phyloP scores from a whole-genome alignment of 1,284 basidiomycete genomes.

The Irpex sp. region DNA sequence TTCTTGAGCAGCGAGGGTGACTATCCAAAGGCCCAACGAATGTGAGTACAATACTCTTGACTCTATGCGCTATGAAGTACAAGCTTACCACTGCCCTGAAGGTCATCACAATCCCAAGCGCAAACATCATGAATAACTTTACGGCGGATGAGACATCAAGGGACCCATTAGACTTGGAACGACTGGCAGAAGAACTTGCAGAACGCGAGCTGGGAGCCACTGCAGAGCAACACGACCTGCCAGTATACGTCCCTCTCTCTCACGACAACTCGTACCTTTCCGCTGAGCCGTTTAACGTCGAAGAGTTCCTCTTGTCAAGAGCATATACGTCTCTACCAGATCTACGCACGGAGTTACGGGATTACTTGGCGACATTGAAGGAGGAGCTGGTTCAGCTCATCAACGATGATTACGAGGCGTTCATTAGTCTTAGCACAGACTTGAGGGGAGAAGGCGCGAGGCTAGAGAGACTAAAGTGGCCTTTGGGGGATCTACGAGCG shows the following conservation, averaged over 20 bases:
- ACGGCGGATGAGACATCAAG: background rate
- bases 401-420: conserved; percentile 97
- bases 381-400: conserved; percentile 94
- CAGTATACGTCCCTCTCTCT: conserved; percentile 73
- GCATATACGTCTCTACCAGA: conserved; percentile 86
- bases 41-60: background rate
- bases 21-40: too few relatives aligned
- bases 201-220: conserved; percentile 43
- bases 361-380: conserved; percentile 81
- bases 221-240: conserved; percentile 50
- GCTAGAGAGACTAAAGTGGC: conserved; percentile 62
- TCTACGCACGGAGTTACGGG: conserved; percentile 81
- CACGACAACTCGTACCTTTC: conserved; percentile 76
- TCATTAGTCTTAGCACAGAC: conserved; percentile 92
- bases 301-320: conserved; percentile 86
- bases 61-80: background rate
- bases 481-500: conserved; percentile 58
- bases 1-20: background rate
- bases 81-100: background rate
- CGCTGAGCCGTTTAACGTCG: conserved; percentile 72
- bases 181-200: conserved; percentile 70
- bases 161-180: conserved; percentile 44
- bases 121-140: background rate
- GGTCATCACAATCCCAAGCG: background rate
- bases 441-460: conserved; percentile 79